These are phyloP conservation scores for Berkeleyomyces rouxiae DNA, from an alignment of 2,329 filamentous ascomycete species.

Conservation along the genomic window DNA sequence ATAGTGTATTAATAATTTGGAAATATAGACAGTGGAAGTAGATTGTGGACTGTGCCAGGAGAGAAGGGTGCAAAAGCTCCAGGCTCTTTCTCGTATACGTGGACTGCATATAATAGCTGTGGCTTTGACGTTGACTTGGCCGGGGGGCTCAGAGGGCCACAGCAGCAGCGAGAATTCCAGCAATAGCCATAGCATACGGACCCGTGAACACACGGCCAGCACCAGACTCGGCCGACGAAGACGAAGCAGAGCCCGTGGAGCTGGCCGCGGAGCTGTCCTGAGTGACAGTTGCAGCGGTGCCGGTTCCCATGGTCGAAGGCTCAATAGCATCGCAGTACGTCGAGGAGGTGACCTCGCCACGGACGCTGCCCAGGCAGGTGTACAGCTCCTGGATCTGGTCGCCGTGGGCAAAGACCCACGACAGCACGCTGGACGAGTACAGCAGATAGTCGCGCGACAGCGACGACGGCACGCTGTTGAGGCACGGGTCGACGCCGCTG, in stretches of 20 bases:
- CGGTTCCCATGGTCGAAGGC: not conserved
- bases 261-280: not conserved
- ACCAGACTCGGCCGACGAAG: not conserved
- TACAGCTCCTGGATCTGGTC: not conserved
- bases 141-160: not conserved
- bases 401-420: not conserved
- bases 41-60: not conserved
- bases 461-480: not conserved
- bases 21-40: not conserved
- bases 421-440: not conserved
- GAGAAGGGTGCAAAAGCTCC: not conserved
- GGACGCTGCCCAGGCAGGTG: not conserved
- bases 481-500: not conserved
- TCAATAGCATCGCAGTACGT: not conserved
- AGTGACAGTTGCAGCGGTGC: not conserved
- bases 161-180: slow-evolving; percentile 1
- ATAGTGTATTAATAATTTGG: not conserved
- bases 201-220: not conserved
- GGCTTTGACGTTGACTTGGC: too few relatives aligned
- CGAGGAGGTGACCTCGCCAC: not conserved
- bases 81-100: not conserved
- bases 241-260: not conserved
- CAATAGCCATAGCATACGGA: not conserved
- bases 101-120: not conserved
- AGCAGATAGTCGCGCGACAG: not conserved